A percentile compares a stretch with the other conserved stretches of the same genome.
Evolutionary conservation across 257 asterid genomes (phyloP).

Genomic region (Thymus quinquecostatus): DNA sequence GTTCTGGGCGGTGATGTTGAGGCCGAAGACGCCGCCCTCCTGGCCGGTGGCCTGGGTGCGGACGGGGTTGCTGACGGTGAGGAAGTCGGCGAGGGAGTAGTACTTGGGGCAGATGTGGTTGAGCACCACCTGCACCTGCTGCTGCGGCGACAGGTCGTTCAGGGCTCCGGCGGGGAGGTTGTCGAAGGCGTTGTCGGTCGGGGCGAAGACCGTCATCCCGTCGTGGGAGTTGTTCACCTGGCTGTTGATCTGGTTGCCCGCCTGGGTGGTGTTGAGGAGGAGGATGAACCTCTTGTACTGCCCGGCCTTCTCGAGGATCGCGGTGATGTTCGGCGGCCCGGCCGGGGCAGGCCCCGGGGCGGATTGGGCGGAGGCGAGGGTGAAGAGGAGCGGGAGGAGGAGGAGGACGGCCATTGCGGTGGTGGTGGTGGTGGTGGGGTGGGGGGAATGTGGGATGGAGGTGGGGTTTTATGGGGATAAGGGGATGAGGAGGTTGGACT

Average conservation of each 20-base stretch:
- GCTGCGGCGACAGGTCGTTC: slow-evolving; percentile 63
- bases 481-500: slow-evolving; percentile 38
- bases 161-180: slow-evolving; percentile 79
- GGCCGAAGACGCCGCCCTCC: slow-evolving; percentile 55
- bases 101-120: slow-evolving; percentile 71
- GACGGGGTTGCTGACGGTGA: slow-evolving; percentile 86
- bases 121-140: slow-evolving; percentile 64
- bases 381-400: slow-evolving; percentile 34
- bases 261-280: slow-evolving; percentile 55
- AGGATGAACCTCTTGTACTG: slow-evolving; percentile 56
- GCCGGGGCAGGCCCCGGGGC: slow-evolving; percentile 69
- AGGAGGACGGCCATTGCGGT: slow-evolving; percentile 52
- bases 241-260: slow-evolving; percentile 68
- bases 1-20: slow-evolving; percentile 48
- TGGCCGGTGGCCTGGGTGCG: slow-evolving; percentile 77
- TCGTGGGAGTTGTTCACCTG: slow-evolving; percentile 75
- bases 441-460: slow-evolving; percentile 30
- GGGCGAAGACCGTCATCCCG: slow-evolving; percentile 85
- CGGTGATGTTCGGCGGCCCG: slow-evolving; percentile 67
- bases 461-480: slow-evolving; percentile 41
- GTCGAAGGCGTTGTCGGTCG: slow-evolving; percentile 80
- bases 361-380: slow-evolving; percentile 44
- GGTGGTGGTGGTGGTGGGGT: slow-evolving; percentile 18
- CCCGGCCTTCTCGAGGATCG: slow-evolving; percentile 65
- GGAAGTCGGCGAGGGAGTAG: slow-evolving; percentile 54